Evolutionary conservation across 208 protist genomes (phyloP), one percentile per base, ranked within the genome.

Genomic region (Leptomonas pyrrhocoris): DNA sequence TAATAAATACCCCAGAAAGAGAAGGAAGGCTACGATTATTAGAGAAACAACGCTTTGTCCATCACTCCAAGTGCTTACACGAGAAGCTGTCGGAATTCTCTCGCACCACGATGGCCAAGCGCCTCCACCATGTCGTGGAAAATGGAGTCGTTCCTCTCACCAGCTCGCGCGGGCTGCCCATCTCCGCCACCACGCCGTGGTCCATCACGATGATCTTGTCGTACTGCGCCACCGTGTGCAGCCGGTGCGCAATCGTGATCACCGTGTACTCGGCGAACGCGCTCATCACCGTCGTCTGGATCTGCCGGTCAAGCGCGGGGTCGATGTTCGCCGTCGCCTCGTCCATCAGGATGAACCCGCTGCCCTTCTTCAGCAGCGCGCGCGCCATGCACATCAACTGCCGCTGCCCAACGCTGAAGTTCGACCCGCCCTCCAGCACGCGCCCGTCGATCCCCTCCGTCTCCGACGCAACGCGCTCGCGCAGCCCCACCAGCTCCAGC

Each of bases 251-350:
- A 57, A 94, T 92, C 59, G 84, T 91, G 72, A 95, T 82, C 49
- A 93, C 85, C 27, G 90, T 95, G 84, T 90, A 84, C 40, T 63
- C 73, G 13, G 68, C 61, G 58, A 95, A 95, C 59, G 77, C 69
- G 15, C 55, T 76, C 74, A 70, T 76, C 50, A 93, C 79, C 7
- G 77, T 82, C n/a, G 74, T 43, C 77, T 90, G 86, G 25, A 93
- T 80, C 67, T 81, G 61, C 54, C 73, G 73, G 68, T 95, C 87
- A 25, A 89, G 74, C 31, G 54, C 50, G 31, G 73, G 77, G 80
- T 95, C 87, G 48, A 95, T 83, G 74, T 92, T 90, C 60, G 87
- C 83, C 54, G 84, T 92, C 56, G 87, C 85, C 79, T 95, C 90
- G 67, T 93, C 90, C 85, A 95, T 91, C 71, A 95, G 74, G 43